phyloP scores from a whole-genome alignment of 208 protist genomes.

The Wallacemonas sp. region DNA sequence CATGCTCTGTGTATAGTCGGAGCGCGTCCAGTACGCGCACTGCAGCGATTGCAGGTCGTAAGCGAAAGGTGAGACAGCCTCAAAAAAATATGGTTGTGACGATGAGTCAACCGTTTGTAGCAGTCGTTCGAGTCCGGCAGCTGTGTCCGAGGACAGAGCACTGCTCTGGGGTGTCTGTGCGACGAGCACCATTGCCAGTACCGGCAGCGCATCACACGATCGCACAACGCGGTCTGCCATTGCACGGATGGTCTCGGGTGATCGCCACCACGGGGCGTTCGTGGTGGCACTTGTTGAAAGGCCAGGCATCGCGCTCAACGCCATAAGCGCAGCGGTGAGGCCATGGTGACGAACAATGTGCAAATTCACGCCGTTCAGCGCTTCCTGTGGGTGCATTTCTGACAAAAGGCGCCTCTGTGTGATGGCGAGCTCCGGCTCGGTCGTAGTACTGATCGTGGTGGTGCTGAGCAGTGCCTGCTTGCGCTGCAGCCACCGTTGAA shows the following conservation, averaged over 20 bases:
- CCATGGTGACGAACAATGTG: not conserved
- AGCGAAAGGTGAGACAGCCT: not conserved
- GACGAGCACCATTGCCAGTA: not conserved
- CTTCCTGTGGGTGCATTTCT: too few species aligned
- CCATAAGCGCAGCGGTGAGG: too few species aligned
- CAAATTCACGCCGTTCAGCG: not conserved
- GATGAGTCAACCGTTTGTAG: not conserved
- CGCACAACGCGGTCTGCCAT: not conserved
- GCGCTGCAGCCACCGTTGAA: not conserved
- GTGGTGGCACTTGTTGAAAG: not conserved
- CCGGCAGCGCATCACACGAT: not conserved
- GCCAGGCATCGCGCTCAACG: too few species aligned
- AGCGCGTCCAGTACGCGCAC: not conserved
- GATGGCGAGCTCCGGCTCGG: too few species aligned
- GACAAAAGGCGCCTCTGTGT: too few species aligned
- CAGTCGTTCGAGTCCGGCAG: not conserved
- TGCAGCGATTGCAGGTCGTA: not conserved
- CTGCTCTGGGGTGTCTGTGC: not conserved
- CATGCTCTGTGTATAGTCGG: constrained; percentile 1
- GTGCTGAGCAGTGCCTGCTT: not conserved
- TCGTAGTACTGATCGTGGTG: too few species aligned
- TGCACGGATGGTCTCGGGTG: not conserved
- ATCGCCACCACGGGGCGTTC: too few species aligned
- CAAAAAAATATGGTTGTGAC: not conserved
- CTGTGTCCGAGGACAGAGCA: not conserved